These are phyloP conservation scores for Annulohypoxylon stygium DNA, from an alignment of 495 filamentous ascomycete genomes.

Conservation along the genomic window DNA sequence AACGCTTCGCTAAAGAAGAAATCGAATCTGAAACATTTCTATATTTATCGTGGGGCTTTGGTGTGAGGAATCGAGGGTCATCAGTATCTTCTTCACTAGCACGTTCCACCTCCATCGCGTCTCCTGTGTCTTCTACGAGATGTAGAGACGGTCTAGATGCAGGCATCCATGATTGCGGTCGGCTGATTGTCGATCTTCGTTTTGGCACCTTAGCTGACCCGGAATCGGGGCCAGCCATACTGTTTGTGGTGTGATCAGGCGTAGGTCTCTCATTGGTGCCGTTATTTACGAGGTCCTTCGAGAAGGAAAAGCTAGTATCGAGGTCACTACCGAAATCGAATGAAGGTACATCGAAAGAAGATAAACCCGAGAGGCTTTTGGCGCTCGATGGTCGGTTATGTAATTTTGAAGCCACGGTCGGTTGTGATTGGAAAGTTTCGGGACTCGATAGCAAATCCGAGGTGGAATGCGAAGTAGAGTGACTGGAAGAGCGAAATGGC, in stretches of 20 bases:
- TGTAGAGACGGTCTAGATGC: slow-evolving; percentile 57
- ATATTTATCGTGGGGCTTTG: slow-evolving; percentile 48
- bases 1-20: slow-evolving; percentile 73
- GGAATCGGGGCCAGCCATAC: slow-evolving; percentile 36
- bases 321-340: slow-evolving; percentile 60
- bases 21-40: slow-evolving; percentile 71
- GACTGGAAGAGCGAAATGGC: slow-evolving; percentile 49
- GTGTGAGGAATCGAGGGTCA: slow-evolving; percentile 23
- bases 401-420: slow-evolving; percentile 25
- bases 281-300: slow-evolving; percentile 36
- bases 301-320: slow-evolving; percentile 54
- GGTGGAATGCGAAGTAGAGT: slow-evolving; percentile 51
- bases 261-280: slow-evolving; percentile 46
- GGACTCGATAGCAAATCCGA: slow-evolving; percentile 50
- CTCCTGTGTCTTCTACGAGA: slow-evolving; percentile 36
- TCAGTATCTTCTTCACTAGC: neutral
- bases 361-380: slow-evolving; percentile 55
- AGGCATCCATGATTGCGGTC: slow-evolving; percentile 61
- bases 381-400: slow-evolving; percentile 44
- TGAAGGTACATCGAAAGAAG: slow-evolving; percentile 60
- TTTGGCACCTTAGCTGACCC: slow-evolving; percentile 51
- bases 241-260: slow-evolving; percentile 33
- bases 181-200: slow-evolving; percentile 57
- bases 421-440: slow-evolving; percentile 34
- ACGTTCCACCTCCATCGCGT: slow-evolving; percentile 37